Evolutionary conservation across 768 basidiomycete species (phyloP).

Genomic region (Pholiota conissans): DNA sequence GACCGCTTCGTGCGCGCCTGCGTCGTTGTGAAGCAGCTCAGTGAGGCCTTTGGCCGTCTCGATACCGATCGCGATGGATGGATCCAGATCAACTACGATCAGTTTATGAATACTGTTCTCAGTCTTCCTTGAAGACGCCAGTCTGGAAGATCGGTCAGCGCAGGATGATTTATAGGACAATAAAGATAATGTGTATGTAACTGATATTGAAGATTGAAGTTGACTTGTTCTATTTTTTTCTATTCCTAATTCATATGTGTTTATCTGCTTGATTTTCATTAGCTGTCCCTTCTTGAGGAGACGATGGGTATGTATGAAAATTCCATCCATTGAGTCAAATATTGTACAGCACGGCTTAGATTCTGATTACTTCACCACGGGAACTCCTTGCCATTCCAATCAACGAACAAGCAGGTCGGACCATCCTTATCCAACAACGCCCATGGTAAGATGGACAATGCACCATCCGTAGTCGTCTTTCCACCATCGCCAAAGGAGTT

Average conservation of each 20-base stretch:
- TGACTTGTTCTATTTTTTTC: neutral
- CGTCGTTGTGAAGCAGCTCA: constrained; percentile 77
- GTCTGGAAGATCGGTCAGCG: neutral
- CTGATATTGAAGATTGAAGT: neutral
- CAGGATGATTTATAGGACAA: neutral
- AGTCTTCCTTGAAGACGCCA: constrained; percentile 61
- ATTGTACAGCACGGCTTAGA: neutral
- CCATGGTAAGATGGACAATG: constrained; percentile 36
- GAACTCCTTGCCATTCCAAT: constrained; percentile 32
- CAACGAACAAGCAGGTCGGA: constrained; percentile 37
- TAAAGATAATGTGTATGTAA: neutral
- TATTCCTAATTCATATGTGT: neutral
- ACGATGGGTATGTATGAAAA: no score
- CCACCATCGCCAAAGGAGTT: constrained; percentile 37
- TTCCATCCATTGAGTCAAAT: neutral
- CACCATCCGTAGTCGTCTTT: constrained; percentile 34
- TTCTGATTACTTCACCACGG: constrained; percentile 25
- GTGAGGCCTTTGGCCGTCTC: constrained; percentile 65
- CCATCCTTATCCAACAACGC: constrained; percentile 38
- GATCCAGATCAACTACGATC: constrained; percentile 72
- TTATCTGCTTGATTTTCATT: neutral
- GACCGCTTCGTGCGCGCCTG: constrained; percentile 88
- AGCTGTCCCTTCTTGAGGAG: neutral
- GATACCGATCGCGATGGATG: constrained; percentile 71
- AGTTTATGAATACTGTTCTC: constrained; percentile 70